phyloP scores from a whole-genome alignment of 257 asterid species.

The Lavandula angustifolia region DNA sequence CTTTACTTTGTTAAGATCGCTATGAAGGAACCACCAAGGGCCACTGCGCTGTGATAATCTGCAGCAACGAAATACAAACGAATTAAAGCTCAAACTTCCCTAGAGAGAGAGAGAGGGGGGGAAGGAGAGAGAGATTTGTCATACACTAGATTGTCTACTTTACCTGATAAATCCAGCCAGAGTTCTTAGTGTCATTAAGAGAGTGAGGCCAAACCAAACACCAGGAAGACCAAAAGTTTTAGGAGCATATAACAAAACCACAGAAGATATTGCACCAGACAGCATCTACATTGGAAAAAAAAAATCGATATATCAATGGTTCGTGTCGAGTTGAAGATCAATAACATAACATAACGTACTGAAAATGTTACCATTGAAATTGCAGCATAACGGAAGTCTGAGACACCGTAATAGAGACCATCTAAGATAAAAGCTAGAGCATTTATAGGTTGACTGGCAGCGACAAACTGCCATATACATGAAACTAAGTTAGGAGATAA shows the following conservation, averaged over 20 bases:
- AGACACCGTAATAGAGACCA: constrained; percentile 88
- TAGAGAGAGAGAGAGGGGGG: not conserved
- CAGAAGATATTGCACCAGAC: constrained; percentile 76
- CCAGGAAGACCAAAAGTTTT: constrained; percentile 71
- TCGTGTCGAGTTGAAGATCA: constrained; percentile 9
- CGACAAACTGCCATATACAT: constrained; percentile 70
- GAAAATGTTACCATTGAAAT: constrained; percentile 64
- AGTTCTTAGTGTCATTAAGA: constrained; percentile 82
- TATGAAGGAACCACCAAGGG: constrained; percentile 98
- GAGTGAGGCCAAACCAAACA: constrained; percentile 87
- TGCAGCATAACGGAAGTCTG: constrained; percentile 86
- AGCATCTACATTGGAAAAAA: constrained; percentile 57
- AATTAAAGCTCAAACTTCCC: not conserved
- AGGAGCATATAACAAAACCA: constrained; percentile 70
- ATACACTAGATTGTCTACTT: not conserved
- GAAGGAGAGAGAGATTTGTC: not conserved
- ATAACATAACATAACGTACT: constrained; percentile 5
- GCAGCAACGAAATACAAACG: constrained; percentile 25
- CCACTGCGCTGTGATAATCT: constrained; percentile 64
- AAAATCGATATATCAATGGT: constrained; percentile 12
- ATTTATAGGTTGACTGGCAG: constrained; percentile 85
- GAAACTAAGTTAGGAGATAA: constrained; percentile 25
- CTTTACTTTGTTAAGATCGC: constrained; percentile 46
- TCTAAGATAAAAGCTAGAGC: constrained; percentile 83
- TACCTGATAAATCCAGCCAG: constrained; percentile 85